Evolutionary conservation across 2,329 filamentous ascomycete species (phyloP).

Genomic region (Arachnomyces sp.): DNA sequence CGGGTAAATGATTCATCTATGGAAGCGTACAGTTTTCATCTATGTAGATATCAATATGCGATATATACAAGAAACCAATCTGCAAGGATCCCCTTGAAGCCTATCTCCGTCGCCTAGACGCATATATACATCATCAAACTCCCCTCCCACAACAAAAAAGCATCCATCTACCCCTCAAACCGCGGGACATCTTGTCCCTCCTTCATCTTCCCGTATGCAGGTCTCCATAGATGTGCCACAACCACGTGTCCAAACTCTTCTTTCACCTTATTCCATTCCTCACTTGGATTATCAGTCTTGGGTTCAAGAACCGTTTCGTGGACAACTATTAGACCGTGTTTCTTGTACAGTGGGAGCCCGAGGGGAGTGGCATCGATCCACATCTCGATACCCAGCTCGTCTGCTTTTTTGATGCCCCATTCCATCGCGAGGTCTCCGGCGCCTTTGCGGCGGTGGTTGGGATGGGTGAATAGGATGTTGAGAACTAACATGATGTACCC

Average conservation of each 20-base stretch:
- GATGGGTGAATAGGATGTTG: slow-evolving; percentile 19
- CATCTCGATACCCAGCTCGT: slow-evolving; percentile 17
- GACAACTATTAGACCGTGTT: slow-evolving; percentile 9
- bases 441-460: slow-evolving; percentile 19
- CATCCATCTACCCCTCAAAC: too few species aligned
- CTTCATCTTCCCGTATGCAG: too few species aligned
- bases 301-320: slow-evolving; percentile 5
- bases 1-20: too few species aligned
- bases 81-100: too few species aligned
- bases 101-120: too few species aligned
- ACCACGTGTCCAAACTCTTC: slow-evolving; percentile 5
- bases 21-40: too few species aligned
- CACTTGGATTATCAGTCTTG: slow-evolving; percentile 4
- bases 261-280: slow-evolving; percentile 6
- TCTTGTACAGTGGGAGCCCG: slow-evolving; percentile 12
- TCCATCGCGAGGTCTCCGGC: slow-evolving; percentile 16
- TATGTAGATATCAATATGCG: too few species aligned
- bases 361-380: slow-evolving; percentile 18
- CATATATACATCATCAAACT: too few species aligned
- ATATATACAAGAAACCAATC: too few species aligned
- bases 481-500: slow-evolving; percentile 11
- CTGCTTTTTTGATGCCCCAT: slow-evolving; percentile 21
- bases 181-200: too few species aligned
- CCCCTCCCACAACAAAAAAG: too few species aligned
- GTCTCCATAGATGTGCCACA: too few species aligned